Percentiles rank a stretch among this genome's conserved stretches.
Evolutionary conservation across 2,329 filamentous ascomycete species (phyloP).

Genomic region (Colletotrichum sp.): DNA sequence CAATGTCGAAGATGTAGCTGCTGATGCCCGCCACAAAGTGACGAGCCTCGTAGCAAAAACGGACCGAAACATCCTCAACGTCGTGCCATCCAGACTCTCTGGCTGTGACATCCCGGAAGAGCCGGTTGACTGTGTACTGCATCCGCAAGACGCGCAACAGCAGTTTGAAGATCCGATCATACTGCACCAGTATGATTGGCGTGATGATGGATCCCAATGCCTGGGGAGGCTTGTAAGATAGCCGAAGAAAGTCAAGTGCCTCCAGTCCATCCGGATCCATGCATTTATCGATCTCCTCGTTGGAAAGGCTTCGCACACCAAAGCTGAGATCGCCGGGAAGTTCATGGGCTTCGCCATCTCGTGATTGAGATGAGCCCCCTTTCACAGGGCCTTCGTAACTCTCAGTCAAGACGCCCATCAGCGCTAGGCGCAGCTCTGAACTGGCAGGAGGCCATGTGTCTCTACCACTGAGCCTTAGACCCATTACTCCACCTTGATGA

Average conservation of each 20-base stretch:
- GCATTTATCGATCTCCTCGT: slow-evolving; percentile 81
- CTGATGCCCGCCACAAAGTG: slow-evolving; percentile 78
- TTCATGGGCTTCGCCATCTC: slow-evolving; percentile 32
- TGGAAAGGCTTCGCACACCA: slow-evolving; percentile 79
- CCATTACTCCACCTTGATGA: slow-evolving; percentile 75
- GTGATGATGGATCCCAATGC: slow-evolving; percentile 79
- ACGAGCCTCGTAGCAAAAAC: slow-evolving; percentile 78
- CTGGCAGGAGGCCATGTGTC: slow-evolving; percentile 92
- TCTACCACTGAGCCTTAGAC: slow-evolving; percentile 80
- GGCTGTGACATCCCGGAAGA: slow-evolving; percentile 63
- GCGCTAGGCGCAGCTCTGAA: slow-evolving; percentile 86
- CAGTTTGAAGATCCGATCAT: slow-evolving; percentile 84
- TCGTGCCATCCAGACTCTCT: slow-evolving; percentile 38
- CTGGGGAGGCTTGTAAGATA: slow-evolving; percentile 81
- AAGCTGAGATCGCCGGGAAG: slow-evolving; percentile 80
- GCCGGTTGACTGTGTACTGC: slow-evolving; percentile 73
- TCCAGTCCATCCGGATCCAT: slow-evolving; percentile 83
- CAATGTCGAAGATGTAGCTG: slow-evolving; percentile 81
- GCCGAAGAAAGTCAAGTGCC: slow-evolving; percentile 89
- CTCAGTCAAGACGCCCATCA: slow-evolving; percentile 86
- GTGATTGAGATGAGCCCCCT: slow-evolving; percentile 16
- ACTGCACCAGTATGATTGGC: slow-evolving; percentile 72
- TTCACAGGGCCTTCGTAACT: slow-evolving; percentile 55
- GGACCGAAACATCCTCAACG: slow-evolving; percentile 46
- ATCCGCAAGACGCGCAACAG: slow-evolving; percentile 80